phyloP scores from a whole-genome alignment of 1,284 basidiomycete species.

The Malassezia sp. region DNA sequence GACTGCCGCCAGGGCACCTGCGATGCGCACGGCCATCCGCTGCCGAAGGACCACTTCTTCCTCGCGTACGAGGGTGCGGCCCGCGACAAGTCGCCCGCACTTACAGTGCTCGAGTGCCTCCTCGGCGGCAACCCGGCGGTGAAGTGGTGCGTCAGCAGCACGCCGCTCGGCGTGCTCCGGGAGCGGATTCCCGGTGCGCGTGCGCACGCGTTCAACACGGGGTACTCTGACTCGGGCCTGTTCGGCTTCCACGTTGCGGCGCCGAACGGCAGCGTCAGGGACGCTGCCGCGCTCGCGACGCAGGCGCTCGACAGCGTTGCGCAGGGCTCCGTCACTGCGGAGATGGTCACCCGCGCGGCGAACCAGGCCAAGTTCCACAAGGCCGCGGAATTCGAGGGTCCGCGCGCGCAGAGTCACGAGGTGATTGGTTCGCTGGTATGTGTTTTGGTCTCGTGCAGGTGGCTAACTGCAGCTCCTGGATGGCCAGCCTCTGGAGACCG shows the following conservation, averaged over 20 bases:
- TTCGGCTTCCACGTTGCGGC: conserved; percentile 40
- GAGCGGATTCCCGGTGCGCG: conserved; percentile 23
- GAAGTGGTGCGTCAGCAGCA: conserved; percentile 41
- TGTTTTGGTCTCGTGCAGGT: not conserved
- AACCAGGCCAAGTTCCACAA: conserved; percentile 43
- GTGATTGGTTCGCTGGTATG: conserved; percentile 19
- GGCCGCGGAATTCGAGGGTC: conserved; percentile 28
- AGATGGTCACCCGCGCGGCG: conserved; percentile 30
- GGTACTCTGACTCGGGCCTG: conserved; percentile 37
- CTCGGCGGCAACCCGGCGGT: conserved; percentile 41
- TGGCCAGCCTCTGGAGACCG: conserved; percentile 21
- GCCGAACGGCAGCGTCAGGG: conserved; percentile 23
- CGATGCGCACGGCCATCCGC: conserved; percentile 31
- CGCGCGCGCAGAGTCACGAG: conserved; percentile 28
- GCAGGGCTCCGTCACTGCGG: conserved; percentile 22
- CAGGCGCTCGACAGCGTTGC: conserved; percentile 37
- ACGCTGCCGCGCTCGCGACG: conserved; percentile 28
- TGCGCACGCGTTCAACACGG: conserved; percentile 39
- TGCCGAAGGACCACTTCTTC: conserved; percentile 38
- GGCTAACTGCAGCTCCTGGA: conserved; percentile 21
- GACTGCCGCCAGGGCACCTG: conserved; percentile 36
- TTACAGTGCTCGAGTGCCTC: conserved; percentile 39
- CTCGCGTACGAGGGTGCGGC: conserved; percentile 40
- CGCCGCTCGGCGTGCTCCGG: conserved; percentile 28
- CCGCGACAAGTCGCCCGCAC: conserved; percentile 25